Evolutionary conservation across 371 early-diverging fungal species (phyloP).

Genomic region (Mucor velutinosus): DNA sequence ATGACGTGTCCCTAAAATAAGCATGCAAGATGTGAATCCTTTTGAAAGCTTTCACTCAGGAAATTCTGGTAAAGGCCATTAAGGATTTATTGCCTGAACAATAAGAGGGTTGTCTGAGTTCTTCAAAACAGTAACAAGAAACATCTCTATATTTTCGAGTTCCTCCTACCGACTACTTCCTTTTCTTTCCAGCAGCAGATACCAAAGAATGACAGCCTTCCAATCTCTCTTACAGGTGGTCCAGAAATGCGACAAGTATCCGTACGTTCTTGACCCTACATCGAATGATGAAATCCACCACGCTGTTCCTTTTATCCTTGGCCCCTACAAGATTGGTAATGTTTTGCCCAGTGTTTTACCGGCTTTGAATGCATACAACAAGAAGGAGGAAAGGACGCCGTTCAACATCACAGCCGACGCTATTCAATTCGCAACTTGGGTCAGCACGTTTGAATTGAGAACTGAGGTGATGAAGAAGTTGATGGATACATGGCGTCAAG

Average conservation of each 20-base stretch:
- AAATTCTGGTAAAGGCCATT: no score
- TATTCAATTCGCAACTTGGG: conserved; percentile 30
- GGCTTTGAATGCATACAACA: conserved; percentile 35
- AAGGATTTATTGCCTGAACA: background rate
- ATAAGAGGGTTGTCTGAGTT: background rate
- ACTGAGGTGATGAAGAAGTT: conserved; percentile 39
- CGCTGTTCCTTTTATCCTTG: conserved; percentile 30
- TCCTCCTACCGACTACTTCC: background rate
- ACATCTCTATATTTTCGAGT: background rate
- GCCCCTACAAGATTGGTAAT: conserved; percentile 38
- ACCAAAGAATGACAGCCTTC: conserved; percentile 6
- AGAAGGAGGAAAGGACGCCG: background rate
- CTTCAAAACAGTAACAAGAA: background rate
- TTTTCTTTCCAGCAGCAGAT: background rate
- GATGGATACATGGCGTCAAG: conserved; percentile 45
- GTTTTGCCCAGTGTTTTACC: conserved; percentile 33
- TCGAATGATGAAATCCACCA: conserved; percentile 10
- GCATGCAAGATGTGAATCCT: no score
- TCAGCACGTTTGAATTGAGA: conserved; percentile 38
- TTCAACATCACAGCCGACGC: conserved; percentile 30
- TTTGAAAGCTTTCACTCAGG: no score
- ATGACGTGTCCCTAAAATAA: no score
- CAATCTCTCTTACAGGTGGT: conserved; percentile 33
- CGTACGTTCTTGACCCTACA: conserved; percentile 26
- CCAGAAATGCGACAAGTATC: conserved; percentile 45